Evolutionary conservation across 202 grass and related monocot species (phyloP), one percentile per base, ranked within the genome.

Genomic region (Schoenoplectus tabernaemontani): DNA sequence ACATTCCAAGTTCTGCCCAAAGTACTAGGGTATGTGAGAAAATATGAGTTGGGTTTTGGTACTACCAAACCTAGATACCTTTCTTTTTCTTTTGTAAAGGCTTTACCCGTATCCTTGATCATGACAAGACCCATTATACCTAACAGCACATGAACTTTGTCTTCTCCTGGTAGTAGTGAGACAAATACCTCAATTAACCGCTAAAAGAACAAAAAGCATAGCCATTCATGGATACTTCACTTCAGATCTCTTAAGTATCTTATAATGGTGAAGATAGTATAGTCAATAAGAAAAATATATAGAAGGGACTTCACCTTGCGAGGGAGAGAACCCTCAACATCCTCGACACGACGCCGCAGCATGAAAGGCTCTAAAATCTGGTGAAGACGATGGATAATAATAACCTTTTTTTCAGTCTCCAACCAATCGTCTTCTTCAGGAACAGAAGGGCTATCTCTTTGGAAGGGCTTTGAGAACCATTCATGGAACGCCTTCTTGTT

Each of bases 381-480:
- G 76, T 99, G 96, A 80, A 99, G 83, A 58, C 96, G 88, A 59
- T 99, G 96, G 82, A 99, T 99, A 57, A 96, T 91, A 79, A 99
- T 99, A 51, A 99, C 92, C 87, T 99, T 99, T 59, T 99, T 99
- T 66, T 99, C 96, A 3, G 96, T 99, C 80, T 99, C 96, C 54
- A 99, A 77, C 96, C 96, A 99, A 83, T 99, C 92, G 62, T 99
- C 96, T 65, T 99, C 92, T 59, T 94, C 96, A 78, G 88, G 86
- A 42, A 66, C 92, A 82, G 90, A 84, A 76, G 91, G 86, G 84
- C 85, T 62, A 82, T 99, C 96, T 72, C 64, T 96, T 83, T 99
- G 96, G 84, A 96, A 99, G 66, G 96, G 96, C 87, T 96, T 99
- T 57, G 96, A 99, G 88, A 99, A 99, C 96, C 96, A 99, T 89